Percentiles rank a stretch among this genome's conserved stretches.
Conservation (phyloP, 495 filamentous ascomycete species). For the Alectoria sarmentosa region DNA sequence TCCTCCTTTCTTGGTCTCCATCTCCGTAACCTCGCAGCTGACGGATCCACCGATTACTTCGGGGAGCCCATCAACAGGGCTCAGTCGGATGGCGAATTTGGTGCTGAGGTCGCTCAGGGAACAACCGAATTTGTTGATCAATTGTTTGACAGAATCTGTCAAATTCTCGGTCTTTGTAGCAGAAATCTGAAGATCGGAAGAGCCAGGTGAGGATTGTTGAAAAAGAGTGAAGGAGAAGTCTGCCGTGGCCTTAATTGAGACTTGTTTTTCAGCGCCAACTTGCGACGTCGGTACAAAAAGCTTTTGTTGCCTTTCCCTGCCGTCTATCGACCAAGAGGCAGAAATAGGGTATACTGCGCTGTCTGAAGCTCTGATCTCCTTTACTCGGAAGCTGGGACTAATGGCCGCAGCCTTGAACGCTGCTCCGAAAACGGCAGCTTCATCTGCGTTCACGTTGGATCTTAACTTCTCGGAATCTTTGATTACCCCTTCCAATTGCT, state of each 20-base stretch:
- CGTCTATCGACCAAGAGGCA: constrained; percentile 56
- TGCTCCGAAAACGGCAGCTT: constrained; percentile 94
- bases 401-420: constrained; percentile 89
- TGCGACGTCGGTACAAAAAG: constrained; percentile 75
- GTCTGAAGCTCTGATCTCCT: constrained; percentile 82
- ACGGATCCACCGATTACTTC: constrained; percentile 68
- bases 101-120: constrained; percentile 67
- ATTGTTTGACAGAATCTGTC: constrained; percentile 66
- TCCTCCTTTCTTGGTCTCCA: constrained; percentile 69
- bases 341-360: constrained; percentile 62
- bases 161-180: constrained; percentile 70
- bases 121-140: constrained; percentile 73
- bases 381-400: constrained; percentile 91
- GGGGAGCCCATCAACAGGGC: constrained; percentile 69
- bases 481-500: constrained; percentile 68
- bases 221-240: constrained; percentile 80
- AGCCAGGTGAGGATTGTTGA: constrained; percentile 51
- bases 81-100: constrained; percentile 68
- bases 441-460: constrained; percentile 93
- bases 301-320: constrained; percentile 60
- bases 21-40: constrained; percentile 69
- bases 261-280: constrained; percentile 73
- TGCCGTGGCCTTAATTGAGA: constrained; percentile 77
- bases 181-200: constrained; percentile 43
- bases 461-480: constrained; percentile 71